A percentile compares a stretch with the other conserved stretches of the same genome.
Evolutionary conservation across 2,329 filamentous ascomycete genomes (phyloP).

Genomic region (Cladosporium sphaerospermum): DNA sequence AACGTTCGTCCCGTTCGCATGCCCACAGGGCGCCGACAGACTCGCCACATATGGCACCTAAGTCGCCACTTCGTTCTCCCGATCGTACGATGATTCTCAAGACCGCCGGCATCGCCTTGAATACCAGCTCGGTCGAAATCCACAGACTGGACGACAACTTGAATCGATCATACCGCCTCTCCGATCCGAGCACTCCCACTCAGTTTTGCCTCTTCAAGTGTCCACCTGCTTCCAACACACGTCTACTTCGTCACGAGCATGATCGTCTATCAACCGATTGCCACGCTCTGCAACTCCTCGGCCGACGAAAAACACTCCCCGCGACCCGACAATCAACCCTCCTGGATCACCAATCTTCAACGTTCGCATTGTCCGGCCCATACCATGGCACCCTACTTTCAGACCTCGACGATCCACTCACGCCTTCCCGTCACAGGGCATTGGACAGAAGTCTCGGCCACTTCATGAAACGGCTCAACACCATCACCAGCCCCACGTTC

Average conservation of each 20-base stretch:
- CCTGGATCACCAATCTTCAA: constrained; percentile 30
- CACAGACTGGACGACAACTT: constrained; percentile 25
- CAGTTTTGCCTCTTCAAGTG: constrained; percentile 36
- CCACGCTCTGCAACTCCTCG: constrained; percentile 33
- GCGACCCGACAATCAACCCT: constrained; percentile 29
- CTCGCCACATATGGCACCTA: constrained; percentile 6
- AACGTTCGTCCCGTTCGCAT: not conserved
- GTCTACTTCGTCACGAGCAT: constrained; percentile 40
- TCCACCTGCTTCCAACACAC: constrained; percentile 32
- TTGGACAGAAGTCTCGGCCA: constrained; percentile 38
- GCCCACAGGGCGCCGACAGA: constrained; percentile 13
- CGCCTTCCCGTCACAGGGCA: constrained; percentile 28
- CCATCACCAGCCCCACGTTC: constrained; percentile 44
- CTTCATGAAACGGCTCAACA: constrained; percentile 38
- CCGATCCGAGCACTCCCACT: constrained; percentile 21
- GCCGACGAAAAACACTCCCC: constrained; percentile 30
- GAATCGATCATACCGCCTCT: constrained; percentile 38
- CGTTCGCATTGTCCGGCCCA: constrained; percentile 26
- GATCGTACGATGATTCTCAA: constrained; percentile 22
- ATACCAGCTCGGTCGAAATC: constrained; percentile 22
- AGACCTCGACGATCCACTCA: constrained; percentile 27
- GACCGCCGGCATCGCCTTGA: constrained; percentile 21
- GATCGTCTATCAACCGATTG: constrained; percentile 36
- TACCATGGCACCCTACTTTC: constrained; percentile 23
- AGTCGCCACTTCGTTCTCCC: constrained; percentile 13